Evolutionary conservation across 768 basidiomycete genomes (phyloP).

Genomic region (Brasilioporus rufonigricans): DNA sequence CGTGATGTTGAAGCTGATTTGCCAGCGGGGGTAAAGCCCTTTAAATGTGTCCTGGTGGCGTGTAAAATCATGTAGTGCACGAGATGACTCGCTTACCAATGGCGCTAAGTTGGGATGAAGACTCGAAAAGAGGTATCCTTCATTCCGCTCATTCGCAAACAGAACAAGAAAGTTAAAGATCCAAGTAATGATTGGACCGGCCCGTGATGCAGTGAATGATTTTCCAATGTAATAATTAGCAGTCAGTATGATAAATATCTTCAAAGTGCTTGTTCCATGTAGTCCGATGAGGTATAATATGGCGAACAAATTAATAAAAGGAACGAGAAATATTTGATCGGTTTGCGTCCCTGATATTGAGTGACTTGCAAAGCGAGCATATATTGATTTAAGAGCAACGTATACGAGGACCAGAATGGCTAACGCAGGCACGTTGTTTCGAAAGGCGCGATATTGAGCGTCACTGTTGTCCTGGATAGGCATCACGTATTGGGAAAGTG

Average conservation of each 20-base stretch:
- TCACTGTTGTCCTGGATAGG: conserved; percentile 86
- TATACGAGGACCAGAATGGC: conserved; percentile 47
- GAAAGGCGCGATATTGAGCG: conserved; percentile 84
- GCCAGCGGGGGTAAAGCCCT: conserved; percentile 90
- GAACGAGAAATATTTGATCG: conserved; percentile 41
- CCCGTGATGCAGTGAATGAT: conserved; percentile 38
- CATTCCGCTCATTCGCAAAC: conserved; percentile 71
- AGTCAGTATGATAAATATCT: conserved; percentile 69
- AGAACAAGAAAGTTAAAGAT: conserved; percentile 70
- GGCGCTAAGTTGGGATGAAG: conserved; percentile 53
- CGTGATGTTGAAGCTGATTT: conserved; percentile 92
- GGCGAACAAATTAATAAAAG: conserved; percentile 62
- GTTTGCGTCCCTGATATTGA: conserved; percentile 24
- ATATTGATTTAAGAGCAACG: conserved; percentile 53
- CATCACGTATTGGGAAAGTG: neutral
- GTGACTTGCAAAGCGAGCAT: conserved; percentile 32
- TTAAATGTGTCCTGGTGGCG: conserved; percentile 54
- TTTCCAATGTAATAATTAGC: conserved; percentile 68
- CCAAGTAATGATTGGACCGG: conserved; percentile 65
- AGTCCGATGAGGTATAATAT: conserved; percentile 63
- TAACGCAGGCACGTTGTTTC: conserved; percentile 73
- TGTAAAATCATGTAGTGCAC: conserved; percentile 3
- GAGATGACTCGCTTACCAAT: conserved; percentile 49
- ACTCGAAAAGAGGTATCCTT: conserved; percentile 67
- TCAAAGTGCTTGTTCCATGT: conserved; percentile 79